Evolutionary conservation across 495 filamentous ascomycete genomes (phyloP), one percentile per base, ranked within the genome.

Genomic region (Aspergillus sparsus): DNA sequence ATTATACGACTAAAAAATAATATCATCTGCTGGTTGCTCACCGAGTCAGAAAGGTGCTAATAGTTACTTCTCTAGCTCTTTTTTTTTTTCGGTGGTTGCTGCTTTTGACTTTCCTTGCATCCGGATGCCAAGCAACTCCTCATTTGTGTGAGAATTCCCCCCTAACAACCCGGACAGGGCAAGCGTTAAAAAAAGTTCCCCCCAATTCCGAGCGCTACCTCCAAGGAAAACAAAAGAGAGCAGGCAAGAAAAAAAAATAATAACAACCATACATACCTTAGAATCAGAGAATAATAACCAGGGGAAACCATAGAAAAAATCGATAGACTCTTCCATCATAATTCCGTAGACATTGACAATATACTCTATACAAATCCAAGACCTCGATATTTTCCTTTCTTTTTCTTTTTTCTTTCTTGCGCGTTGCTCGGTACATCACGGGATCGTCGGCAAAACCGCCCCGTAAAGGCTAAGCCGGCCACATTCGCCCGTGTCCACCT

Each of bases 381-480:
- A 27, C 10, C 47, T 45, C 10, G 27, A 15, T 39, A 11, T 41
- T 21, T 18, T 49, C 18, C 55, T 37, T 57, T 51, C 32, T 49
- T 45, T 9, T 32, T 5, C 15, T 12, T 42, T 15, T 42, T 27
- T 27, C 21, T 50, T 58, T 47, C 49, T 49, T 16, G 44, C 36
- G 57, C 54, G 32, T 61, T 61, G 62, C 65, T 77, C 76, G 76
- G 76, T 75, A 76, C 73, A 78, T 77, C 74, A 77, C 76, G 76
- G 76, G 76, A 78, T 71, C 71, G 70, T 78, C 76, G 76, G 76
- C 71, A 77, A 77, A 78, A 78, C 74, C 74, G 71, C 74, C 76
- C 76, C 75, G 73, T 74, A 76, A 73, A 75, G 74, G 74, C 68
- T 73, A 74, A 74, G 72, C 66, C 69, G 68, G 68, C 66, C 66